Conservation (phyloP, 1,139 yeast genomes). For the Saccharomycopsis hybrid region DNA sequence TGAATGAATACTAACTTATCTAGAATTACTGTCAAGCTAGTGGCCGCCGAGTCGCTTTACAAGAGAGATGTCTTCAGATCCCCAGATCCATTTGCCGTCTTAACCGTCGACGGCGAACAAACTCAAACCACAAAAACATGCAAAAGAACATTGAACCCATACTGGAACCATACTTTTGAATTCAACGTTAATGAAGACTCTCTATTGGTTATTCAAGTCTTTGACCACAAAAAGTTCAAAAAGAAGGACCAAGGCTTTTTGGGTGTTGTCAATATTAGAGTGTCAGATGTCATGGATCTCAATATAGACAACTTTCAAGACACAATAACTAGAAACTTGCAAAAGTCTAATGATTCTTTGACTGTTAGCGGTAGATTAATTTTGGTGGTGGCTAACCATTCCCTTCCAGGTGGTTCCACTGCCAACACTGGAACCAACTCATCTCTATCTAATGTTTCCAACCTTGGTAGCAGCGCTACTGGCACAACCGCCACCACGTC, state of each 20-base stretch:
- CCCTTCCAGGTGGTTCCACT: constrained; percentile 8
- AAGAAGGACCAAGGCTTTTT: constrained; percentile 98
- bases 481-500: constrained; percentile 24
- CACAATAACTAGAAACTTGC: constrained; percentile 88
- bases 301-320: constrained; percentile 56
- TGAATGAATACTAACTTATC: neutral
- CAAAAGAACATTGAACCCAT: constrained; percentile 89
- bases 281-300: constrained; percentile 84
- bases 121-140: constrained; percentile 93
- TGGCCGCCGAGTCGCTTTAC: constrained; percentile 93
- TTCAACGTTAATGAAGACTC: constrained; percentile 78
- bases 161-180: constrained; percentile 91
- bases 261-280: constrained; percentile 89
- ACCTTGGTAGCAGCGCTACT: constrained; percentile 22
- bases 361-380: constrained; percentile 91
- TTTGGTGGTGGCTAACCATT: constrained; percentile 49
- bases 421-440: constrained; percentile 18
- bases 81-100: constrained; percentile 97
- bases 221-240: constrained; percentile 94
- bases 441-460: constrained; percentile 20
- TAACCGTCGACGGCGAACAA: constrained; percentile 94
- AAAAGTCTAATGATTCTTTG: constrained; percentile 84
- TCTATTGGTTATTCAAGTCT: constrained; percentile 85
- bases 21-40: constrained; percentile 43
- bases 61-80: constrained; percentile 92